These are phyloP conservation scores for Pseudogymnoascus sp. DNA, from an alignment of 2,329 filamentous ascomycete genomes.

Conservation along the genomic window DNA sequence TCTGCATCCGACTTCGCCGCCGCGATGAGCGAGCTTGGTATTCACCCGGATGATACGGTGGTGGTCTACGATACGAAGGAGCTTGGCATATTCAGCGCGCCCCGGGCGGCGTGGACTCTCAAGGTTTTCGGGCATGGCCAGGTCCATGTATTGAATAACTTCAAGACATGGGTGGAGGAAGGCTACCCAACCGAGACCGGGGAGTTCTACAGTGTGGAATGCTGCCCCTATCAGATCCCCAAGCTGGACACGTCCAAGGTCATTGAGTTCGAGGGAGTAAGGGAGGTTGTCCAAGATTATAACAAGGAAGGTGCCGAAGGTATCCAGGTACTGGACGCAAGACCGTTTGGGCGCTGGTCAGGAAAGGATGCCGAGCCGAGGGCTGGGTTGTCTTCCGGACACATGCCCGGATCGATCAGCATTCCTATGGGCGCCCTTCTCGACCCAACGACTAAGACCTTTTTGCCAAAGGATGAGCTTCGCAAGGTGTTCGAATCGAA, in stretches of 20 bases:
- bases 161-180: constrained; percentile 83
- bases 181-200: constrained; percentile 78
- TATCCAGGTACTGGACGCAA: constrained; percentile 82
- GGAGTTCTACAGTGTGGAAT: constrained; percentile 58
- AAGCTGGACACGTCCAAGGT: constrained; percentile 54
- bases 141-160: constrained; percentile 93
- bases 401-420: constrained; percentile 82
- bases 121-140: constrained; percentile 79
- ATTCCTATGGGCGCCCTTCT: constrained; percentile 74
- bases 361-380: constrained; percentile 82
- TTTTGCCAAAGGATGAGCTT: constrained; percentile 65
- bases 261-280: constrained; percentile 74
- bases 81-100: constrained; percentile 87
- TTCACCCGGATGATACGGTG: constrained; percentile 76
- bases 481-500: constrained; percentile 69
- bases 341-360: constrained; percentile 69
- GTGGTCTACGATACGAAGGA: constrained; percentile 93
- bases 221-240: constrained; percentile 56
- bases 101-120: constrained; percentile 89
- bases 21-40: constrained; percentile 83
- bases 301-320: constrained; percentile 78
- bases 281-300: constrained; percentile 63
- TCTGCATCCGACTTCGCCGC: constrained; percentile 70
- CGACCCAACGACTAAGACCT: constrained; percentile 73
- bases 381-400: constrained; percentile 76